phyloP scores from a whole-genome alignment of 2,329 filamentous ascomycete species.

The Hypoxylon sp. region DNA sequence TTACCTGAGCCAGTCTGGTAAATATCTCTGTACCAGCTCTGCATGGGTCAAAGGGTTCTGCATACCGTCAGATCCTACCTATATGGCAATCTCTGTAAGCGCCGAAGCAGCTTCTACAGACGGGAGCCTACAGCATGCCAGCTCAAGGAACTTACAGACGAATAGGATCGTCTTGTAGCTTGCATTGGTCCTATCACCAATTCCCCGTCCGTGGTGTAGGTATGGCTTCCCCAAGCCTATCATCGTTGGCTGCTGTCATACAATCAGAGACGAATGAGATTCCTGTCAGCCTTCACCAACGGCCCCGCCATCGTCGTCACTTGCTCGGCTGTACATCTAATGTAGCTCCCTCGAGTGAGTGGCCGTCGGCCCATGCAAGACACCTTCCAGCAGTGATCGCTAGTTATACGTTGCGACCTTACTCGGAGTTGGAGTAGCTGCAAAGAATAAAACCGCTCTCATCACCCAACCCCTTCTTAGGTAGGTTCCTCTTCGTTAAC shows the following conservation, averaged over 20 bases:
- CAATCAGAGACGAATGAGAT: conserved; percentile 37
- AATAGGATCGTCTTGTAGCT: conserved; percentile 27
- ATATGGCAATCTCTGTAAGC: conserved; percentile 26
- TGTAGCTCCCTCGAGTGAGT: conserved; percentile 33
- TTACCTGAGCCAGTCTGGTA: conserved; percentile 18
- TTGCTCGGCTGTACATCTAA: conserved; percentile 33
- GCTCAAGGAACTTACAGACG: conserved; percentile 22
- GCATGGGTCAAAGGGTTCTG: conserved; percentile 22
- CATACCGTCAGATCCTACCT: conserved; percentile 37
- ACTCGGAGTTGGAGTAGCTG: conserved; percentile 27
- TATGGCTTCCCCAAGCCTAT: conserved; percentile 36
- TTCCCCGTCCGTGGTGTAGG: conserved; percentile 34
- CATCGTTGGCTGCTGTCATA: conserved; percentile 38
- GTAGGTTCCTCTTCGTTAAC: conserved; percentile 26
- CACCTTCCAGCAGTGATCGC: conserved; percentile 33
- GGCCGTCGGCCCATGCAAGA: conserved; percentile 40
- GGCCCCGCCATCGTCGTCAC: conserved; percentile 41
- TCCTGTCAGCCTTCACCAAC: conserved; percentile 22
- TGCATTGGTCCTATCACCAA: conserved; percentile 40
- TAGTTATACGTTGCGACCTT: conserved; percentile 43
- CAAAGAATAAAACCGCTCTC: conserved; percentile 40
- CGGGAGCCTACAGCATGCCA: conserved; percentile 37
- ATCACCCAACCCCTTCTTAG: conserved; percentile 28
- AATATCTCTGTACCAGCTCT: conserved; percentile 10
- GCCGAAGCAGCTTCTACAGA: conserved; percentile 27